phyloP scores from a whole-genome alignment of 441 rosid species.

The Gossypium davidsonii region DNA sequence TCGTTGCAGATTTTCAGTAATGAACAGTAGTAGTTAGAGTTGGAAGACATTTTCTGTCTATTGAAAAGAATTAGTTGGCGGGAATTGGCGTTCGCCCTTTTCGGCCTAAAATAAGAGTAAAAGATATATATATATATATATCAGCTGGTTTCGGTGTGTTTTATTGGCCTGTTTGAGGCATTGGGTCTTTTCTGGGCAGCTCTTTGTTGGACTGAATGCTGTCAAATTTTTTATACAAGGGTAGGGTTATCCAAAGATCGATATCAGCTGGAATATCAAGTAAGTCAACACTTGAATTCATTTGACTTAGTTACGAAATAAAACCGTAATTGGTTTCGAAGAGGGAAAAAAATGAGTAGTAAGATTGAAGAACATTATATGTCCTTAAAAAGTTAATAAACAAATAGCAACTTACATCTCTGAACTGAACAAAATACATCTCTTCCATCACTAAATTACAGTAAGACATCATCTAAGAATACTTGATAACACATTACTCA shows the following conservation, averaged over 20 bases:
- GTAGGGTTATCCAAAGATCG: too few relatives aligned
- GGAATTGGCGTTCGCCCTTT: slow-evolving; percentile 16
- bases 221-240: too few relatives aligned
- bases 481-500: too few relatives aligned
- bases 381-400: slow-evolving; percentile 2
- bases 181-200: not conserved
- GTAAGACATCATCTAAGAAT: not conserved
- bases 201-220: not conserved
- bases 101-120: not conserved
- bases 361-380: not conserved
- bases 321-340: not conserved
- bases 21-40: slow-evolving; percentile 43
- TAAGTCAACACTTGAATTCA: not conserved
- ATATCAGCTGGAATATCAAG: too few relatives aligned
- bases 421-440: slow-evolving; percentile 10
- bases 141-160: not conserved
- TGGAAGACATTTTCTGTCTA: slow-evolving; percentile 29
- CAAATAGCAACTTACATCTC: slow-evolving; percentile 9
- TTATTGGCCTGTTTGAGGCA: not conserved
- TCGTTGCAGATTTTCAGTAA: slow-evolving; percentile 57
- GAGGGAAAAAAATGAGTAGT: too few relatives aligned
- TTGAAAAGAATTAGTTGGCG: slow-evolving; percentile 22
- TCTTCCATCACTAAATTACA: slow-evolving; percentile 20
- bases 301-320: not conserved
- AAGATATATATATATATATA: not conserved